These are phyloP conservation scores for Ceratocystis destructans DNA, from an alignment of 2,329 filamentous ascomycete genomes.

Conservation along the genomic window DNA sequence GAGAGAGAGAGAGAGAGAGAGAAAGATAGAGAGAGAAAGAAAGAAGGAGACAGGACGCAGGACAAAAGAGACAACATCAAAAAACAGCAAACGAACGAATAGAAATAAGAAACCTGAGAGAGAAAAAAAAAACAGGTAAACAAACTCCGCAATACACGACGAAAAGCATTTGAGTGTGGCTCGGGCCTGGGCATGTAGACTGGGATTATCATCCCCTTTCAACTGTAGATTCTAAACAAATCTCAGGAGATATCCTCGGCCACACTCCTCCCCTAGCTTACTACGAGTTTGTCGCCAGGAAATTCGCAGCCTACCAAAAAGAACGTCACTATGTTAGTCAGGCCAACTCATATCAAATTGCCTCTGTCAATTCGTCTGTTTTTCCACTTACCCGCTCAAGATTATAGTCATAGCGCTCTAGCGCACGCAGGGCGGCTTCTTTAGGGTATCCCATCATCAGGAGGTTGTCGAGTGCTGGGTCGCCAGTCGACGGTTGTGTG, in stretches of 20 bases:
- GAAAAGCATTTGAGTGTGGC: neutral
- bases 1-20: neutral
- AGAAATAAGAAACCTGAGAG: neutral
- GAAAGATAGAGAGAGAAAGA: no score
- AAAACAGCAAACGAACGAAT: neutral
- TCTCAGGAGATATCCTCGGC: no score
- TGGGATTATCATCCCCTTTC: neutral
- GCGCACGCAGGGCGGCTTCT: slow-evolving; percentile 56
- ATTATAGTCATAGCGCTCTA: slow-evolving; percentile 95
- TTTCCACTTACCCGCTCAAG: slow-evolving; percentile 66
- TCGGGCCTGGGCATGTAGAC: neutral
- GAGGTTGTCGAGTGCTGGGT: slow-evolving; percentile 78
- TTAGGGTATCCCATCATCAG: slow-evolving; percentile 80
- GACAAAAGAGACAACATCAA: neutral
- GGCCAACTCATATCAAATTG: neutral
- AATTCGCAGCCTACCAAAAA: slow-evolving; percentile 20
- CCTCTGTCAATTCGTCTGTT: neutral
- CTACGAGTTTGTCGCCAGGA: slow-evolving; percentile 12
- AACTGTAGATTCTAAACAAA: no score
- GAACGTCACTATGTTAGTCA: neutral
- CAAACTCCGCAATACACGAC: neutral
- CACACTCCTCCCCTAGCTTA: neutral
- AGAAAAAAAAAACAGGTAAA: neutral
- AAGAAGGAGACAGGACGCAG: neutral
- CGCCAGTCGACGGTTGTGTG: slow-evolving; percentile 65